Evolutionary conservation across 1,284 basidiomycete genomes (phyloP).

Genomic region (Exobasidium cylindrosporum): DNA sequence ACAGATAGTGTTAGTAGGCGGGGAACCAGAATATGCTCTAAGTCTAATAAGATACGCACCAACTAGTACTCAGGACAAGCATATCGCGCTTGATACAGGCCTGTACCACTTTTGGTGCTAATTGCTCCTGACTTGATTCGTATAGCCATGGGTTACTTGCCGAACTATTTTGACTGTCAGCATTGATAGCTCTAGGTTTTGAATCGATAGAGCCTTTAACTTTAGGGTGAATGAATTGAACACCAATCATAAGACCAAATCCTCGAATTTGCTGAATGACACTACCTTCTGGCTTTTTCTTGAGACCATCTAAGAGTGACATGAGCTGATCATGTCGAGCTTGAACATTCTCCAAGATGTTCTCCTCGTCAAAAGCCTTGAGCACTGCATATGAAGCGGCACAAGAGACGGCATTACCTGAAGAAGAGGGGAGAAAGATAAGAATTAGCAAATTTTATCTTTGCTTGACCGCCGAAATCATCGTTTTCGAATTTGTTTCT

Average conservation of each 20-base stretch:
- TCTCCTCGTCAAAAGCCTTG: constrained; percentile 41
- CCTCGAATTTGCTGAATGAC: constrained; percentile 51
- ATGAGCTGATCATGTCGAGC: constrained; percentile 42
- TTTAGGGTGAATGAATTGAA: constrained; percentile 33
- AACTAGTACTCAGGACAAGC: constrained; percentile 46
- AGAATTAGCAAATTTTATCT: neutral
- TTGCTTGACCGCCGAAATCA: neutral
- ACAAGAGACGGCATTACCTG: constrained; percentile 47
- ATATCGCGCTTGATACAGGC: constrained; percentile 42
- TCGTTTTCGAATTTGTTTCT: constrained; percentile 11
- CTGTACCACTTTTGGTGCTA: constrained; percentile 39
- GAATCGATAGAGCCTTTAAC: neutral
- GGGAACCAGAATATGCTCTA: neutral
- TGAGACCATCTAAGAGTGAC: constrained; percentile 28
- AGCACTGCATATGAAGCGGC: constrained; percentile 45
- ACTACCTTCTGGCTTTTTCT: constrained; percentile 19
- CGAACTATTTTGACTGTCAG: constrained; percentile 18
- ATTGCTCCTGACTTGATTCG: constrained; percentile 18
- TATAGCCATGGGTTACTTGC: constrained; percentile 12
- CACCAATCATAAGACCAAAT: constrained; percentile 47
- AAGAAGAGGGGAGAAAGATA: neutral
- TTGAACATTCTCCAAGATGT: constrained; percentile 47
- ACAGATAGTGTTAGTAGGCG: neutral
- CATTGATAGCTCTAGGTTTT: neutral
- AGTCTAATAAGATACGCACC: constrained; percentile 9